phyloP scores from a whole-genome alignment of 495 filamentous ascomycete species.

The Bryoglossum gracile region DNA sequence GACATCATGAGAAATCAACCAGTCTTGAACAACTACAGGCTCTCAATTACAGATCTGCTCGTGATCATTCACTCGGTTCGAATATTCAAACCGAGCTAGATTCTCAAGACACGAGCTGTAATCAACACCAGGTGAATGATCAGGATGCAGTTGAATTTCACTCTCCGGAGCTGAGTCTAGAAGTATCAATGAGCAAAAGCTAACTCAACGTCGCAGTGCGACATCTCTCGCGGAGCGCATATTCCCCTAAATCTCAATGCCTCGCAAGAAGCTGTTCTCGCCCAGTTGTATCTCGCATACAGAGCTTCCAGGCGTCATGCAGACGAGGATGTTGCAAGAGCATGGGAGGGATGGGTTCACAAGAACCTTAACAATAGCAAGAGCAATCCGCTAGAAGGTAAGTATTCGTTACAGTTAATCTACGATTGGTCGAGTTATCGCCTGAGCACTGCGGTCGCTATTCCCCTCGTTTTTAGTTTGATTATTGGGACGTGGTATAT shows the following conservation, averaged over 20 bases:
- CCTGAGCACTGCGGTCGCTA: conserved; percentile 2
- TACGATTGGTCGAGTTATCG: conserved; percentile 22
- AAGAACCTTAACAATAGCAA: conserved; percentile 19
- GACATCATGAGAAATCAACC: too few species aligned
- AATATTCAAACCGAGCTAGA: too few species aligned
- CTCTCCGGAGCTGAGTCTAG: too few species aligned
- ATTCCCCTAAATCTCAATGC: conserved; percentile 15
- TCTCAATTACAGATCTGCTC: too few species aligned
- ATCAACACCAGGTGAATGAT: too few species aligned
- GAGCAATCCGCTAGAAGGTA: conserved; percentile 16
- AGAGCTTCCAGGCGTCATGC: conserved; percentile 14
- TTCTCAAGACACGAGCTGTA: too few species aligned
- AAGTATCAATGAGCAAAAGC: too few species aligned
- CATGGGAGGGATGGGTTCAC: conserved; percentile 21
- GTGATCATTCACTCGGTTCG: too few species aligned
- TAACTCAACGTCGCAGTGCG: too few species aligned
- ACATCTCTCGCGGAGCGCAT: conserved; percentile 20
- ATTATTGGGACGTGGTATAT: conserved; percentile 18
- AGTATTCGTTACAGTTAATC: conserved; percentile 15
- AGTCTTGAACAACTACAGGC: too few species aligned
- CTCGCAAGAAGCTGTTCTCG: conserved; percentile 12
- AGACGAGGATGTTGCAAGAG: conserved; percentile 14
- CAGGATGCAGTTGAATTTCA: too few species aligned
- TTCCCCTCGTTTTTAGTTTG: conserved; percentile 11
- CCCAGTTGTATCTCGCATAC: conserved; percentile 21